Conservation (phyloP, 2,329 filamentous ascomycete genomes). For the Rhinocladiella similis region DNA sequence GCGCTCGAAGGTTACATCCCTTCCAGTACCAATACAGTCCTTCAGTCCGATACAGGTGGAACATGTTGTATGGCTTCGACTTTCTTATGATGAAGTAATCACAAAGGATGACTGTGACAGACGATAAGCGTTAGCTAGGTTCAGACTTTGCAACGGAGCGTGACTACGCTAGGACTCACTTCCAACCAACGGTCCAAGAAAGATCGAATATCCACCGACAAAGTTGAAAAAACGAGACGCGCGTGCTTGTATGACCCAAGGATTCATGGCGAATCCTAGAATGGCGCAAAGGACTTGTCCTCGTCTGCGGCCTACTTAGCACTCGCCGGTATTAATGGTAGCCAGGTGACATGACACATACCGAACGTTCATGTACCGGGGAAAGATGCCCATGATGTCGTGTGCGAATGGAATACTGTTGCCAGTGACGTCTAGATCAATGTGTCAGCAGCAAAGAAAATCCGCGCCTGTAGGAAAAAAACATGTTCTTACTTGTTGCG, state of each 20-base stretch:
- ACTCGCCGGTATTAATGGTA: too few relatives aligned
- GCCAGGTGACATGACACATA: neutral
- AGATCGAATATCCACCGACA: constrained; percentile 32
- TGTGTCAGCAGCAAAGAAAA: neutral
- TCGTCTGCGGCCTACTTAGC: constrained; percentile 2
- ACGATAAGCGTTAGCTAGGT: too few relatives aligned
- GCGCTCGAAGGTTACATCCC: constrained; percentile 61
- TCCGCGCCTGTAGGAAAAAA: neutral
- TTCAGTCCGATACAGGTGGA: constrained; percentile 52
- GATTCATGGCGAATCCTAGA: constrained; percentile 28
- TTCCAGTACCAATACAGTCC: constrained; percentile 53
- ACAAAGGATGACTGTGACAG: constrained; percentile 47
- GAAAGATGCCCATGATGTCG: constrained; percentile 25
- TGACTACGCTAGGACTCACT: constrained; percentile 36
- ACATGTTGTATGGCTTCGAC: constrained; percentile 44
- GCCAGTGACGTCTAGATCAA: constrained; percentile 14
- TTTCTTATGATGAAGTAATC: constrained; percentile 30
- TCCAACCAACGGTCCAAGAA: constrained; percentile 51
- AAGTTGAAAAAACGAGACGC: constrained; percentile 32
- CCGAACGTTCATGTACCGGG: constrained; percentile 24
- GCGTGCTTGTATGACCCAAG: constrained; percentile 32
- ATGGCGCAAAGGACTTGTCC: constrained; percentile 27
- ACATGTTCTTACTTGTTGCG: constrained; percentile 6
- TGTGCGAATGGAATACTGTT: constrained; percentile 26
- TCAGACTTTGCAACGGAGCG: too few relatives aligned